A percentile compares a stretch with the other conserved stretches of the same genome.
phyloP scores from a whole-genome alignment of 495 filamentous ascomycete genomes.

The Thozetella sp. region DNA sequence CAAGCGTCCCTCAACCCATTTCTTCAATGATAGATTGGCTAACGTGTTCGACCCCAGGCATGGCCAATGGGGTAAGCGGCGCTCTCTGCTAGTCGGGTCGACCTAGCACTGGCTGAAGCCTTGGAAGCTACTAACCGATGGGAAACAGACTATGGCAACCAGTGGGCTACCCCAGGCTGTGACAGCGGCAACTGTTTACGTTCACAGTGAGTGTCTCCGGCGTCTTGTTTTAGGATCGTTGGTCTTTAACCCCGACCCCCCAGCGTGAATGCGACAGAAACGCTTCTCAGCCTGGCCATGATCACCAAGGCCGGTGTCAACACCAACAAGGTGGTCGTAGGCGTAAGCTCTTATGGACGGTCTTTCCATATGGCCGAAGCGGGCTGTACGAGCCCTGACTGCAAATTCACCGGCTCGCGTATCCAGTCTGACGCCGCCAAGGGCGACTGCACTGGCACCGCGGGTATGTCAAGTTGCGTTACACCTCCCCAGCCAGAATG shows the following conservation, averaged over 20 bases:
- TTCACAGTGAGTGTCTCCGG: neutral
- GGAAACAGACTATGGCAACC: neutral
- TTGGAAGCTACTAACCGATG: too few species aligned
- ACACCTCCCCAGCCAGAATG: neutral
- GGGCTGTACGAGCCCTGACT: neutral
- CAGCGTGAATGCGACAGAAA: neutral
- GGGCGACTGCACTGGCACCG: neutral
- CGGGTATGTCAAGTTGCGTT: neutral
- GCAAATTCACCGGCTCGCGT: neutral
- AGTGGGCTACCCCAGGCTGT: neutral
- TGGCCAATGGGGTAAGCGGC: neutral
- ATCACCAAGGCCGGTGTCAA: constrained; percentile 42
- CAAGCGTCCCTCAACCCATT: too few species aligned
- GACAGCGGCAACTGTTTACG: neutral
- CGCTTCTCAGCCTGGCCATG: neutral
- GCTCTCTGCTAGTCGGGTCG: neutral
- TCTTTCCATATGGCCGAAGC: constrained; percentile 11
- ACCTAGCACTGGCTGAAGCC: too few species aligned
- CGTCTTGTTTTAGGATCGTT: too few species aligned
- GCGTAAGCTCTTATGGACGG: constrained; percentile 26
- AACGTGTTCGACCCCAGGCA: neutral
- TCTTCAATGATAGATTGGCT: too few species aligned
- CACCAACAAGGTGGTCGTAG: constrained; percentile 27
- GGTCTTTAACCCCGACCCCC: neutral
- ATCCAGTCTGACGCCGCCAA: neutral